phyloP scores from a whole-genome alignment of 129 eudicot species.

The Saposhnikovia divaricata region DNA sequence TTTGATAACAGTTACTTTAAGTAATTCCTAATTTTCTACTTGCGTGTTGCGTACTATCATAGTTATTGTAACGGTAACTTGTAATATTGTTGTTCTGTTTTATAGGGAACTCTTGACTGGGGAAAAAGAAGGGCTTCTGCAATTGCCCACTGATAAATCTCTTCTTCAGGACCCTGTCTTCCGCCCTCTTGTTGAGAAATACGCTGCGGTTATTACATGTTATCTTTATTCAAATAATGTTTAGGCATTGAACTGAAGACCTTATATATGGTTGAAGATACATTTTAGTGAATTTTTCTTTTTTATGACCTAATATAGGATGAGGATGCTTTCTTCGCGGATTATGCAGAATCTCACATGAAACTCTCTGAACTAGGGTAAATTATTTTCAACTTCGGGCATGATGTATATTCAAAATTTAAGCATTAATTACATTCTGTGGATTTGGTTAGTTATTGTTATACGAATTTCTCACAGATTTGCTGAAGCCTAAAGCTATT shows the following conservation, averaged over 20 bases:
- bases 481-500: constrained; percentile 43
- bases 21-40: constrained; percentile 23
- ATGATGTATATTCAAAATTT: neutral
- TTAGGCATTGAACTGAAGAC: neutral
- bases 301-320: constrained; percentile 32
- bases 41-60: neutral
- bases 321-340: constrained; percentile 84
- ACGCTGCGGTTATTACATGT: constrained; percentile 46
- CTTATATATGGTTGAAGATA: neutral
- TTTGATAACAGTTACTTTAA: constrained; percentile 77
- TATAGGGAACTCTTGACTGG: constrained; percentile 73
- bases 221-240: neutral
- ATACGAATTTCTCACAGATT: constrained; percentile 30
- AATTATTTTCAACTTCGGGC: neutral
- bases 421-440: neutral
- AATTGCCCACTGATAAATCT: constrained; percentile 78
- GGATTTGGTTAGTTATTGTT: neutral
- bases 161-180: constrained; percentile 60
- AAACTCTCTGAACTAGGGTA: constrained; percentile 94
- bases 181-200: constrained; percentile 80
- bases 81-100: neutral
- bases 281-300: neutral
- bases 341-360: constrained; percentile 73
- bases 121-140: constrained; percentile 75
- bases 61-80: neutral